phyloP scores from a whole-genome alignment of 2,329 filamentous ascomycete species.

The Didymella segeticola region DNA sequence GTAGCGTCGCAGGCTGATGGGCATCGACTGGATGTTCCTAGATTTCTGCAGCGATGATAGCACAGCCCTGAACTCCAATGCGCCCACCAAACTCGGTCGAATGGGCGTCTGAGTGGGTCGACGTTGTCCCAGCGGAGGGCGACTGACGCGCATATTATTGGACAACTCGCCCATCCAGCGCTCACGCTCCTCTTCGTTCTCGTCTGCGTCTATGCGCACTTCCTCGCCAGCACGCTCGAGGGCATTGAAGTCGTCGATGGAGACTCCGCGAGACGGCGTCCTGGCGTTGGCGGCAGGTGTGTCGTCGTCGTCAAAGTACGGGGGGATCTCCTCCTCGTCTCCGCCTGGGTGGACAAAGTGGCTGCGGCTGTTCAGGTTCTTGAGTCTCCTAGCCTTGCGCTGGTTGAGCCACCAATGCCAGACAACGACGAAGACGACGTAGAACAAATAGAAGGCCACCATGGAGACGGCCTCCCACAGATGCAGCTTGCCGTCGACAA shows the following conservation, averaged over 20 bases:
- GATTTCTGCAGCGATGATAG: conserved; percentile 85
- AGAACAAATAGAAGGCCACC: conserved; percentile 90
- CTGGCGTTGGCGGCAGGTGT: conserved; percentile 48
- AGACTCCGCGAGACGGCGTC: conserved; percentile 56
- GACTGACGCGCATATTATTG: conserved; percentile 88
- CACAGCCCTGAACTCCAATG: conserved; percentile 90
- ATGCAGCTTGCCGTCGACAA: conserved; percentile 82
- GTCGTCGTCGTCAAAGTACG: conserved; percentile 63
- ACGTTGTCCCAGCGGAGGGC: conserved; percentile 69
- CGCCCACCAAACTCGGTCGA: conserved; percentile 89
- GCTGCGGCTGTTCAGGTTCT: conserved; percentile 73
- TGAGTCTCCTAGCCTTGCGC: conserved; percentile 65
- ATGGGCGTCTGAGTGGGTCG: conserved; percentile 83
- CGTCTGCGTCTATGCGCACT: conserved; percentile 61
- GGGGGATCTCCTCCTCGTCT: conserved; percentile 65
- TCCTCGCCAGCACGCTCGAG: conserved; percentile 65
- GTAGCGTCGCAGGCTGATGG: conserved; percentile 72
- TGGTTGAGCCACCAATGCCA: conserved; percentile 89
- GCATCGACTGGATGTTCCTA: conserved; percentile 74
- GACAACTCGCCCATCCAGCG: conserved; percentile 79
- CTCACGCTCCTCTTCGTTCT: conserved; percentile 69
- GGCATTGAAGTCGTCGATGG: conserved; percentile 69
- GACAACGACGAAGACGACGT: conserved; percentile 83
- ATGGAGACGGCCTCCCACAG: conserved; percentile 90
- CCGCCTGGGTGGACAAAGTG: conserved; percentile 70